Evolutionary conservation across 1,139 yeast genomes (phyloP).

Genomic region (Kodamaea sp.): DNA sequence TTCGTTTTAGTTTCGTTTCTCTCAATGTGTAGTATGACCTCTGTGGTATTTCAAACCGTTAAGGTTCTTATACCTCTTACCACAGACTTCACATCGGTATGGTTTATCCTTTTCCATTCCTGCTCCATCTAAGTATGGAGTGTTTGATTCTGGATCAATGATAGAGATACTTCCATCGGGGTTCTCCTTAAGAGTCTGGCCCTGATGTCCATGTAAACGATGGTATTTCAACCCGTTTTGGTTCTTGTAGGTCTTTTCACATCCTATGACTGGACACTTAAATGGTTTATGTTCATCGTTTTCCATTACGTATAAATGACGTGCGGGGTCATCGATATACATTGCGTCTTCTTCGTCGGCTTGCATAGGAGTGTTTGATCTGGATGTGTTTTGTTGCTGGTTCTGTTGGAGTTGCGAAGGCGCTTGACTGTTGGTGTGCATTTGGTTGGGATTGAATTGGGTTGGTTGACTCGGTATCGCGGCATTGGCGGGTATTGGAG

Average conservation of each 20-base stretch:
- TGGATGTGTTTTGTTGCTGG: conserved; percentile 13
- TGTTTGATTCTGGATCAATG: conserved; percentile 88
- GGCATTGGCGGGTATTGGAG: conserved; percentile 12
- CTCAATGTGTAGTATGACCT: conserved; percentile 91
- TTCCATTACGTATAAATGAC: conserved; percentile 89
- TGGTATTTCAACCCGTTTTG: conserved; percentile 97
- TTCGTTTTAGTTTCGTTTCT: no score
- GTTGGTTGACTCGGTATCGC: conserved; percentile 13
- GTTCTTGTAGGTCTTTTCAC: conserved; percentile 95
- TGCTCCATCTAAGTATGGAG: conserved; percentile 89
- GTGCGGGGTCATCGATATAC: conserved; percentile 89
- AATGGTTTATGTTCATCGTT: conserved; percentile 92
- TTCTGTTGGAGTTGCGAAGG: conserved; percentile 18
- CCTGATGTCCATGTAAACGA: conserved; percentile 94
- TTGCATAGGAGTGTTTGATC: conserved; percentile 32
- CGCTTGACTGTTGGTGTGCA: conserved; percentile 12
- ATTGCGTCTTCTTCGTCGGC: conserved; percentile 49
- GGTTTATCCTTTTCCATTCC: conserved; percentile 98
- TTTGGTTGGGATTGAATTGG: conserved; percentile 10
- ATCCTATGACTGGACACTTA: conserved; percentile 97
- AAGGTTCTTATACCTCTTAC: conserved; percentile 91
- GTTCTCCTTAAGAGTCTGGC: conserved; percentile 86
- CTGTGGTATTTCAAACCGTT: conserved; percentile 96
- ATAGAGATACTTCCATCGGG: conserved; percentile 92
- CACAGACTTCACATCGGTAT: conserved; percentile 96